phyloP scores from a whole-genome alignment of 2,329 filamentous ascomycete species.

The Calonectria naviculata region DNA sequence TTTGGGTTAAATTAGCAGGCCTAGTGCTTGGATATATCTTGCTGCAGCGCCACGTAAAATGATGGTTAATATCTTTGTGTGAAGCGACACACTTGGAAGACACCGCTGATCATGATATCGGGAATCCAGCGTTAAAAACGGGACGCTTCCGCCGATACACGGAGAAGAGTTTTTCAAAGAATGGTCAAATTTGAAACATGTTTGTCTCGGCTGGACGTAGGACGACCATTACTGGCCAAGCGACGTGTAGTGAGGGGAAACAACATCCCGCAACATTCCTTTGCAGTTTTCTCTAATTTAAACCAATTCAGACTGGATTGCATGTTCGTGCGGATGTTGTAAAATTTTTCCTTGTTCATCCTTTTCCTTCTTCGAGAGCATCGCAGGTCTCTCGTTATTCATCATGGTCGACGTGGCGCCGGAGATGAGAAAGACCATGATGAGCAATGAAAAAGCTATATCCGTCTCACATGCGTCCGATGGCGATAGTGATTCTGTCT shows the following conservation, averaged over 20 bases:
- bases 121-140: too few species aligned
- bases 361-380: background rate
- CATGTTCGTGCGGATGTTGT: background rate
- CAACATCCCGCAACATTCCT: background rate
- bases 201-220: background rate
- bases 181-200: background rate
- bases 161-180: too few species aligned
- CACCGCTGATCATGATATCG: too few species aligned
- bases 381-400: background rate
- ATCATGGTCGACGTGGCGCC: background rate
- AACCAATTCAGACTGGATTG: background rate
- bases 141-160: too few species aligned
- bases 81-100: too few species aligned
- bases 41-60: too few species aligned
- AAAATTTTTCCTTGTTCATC: background rate
- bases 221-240: background rate
- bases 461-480: background rate
- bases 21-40: too few species aligned
- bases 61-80: too few species aligned
- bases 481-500: background rate
- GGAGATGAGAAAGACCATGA: background rate
- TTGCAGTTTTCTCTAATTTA: background rate
- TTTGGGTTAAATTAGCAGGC: too few species aligned
- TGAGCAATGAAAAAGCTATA: background rate
- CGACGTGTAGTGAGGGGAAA: background rate